Base-by-base conservation (phyloP, 805 yeast species). In the Saturnispora bothae region DNA sequence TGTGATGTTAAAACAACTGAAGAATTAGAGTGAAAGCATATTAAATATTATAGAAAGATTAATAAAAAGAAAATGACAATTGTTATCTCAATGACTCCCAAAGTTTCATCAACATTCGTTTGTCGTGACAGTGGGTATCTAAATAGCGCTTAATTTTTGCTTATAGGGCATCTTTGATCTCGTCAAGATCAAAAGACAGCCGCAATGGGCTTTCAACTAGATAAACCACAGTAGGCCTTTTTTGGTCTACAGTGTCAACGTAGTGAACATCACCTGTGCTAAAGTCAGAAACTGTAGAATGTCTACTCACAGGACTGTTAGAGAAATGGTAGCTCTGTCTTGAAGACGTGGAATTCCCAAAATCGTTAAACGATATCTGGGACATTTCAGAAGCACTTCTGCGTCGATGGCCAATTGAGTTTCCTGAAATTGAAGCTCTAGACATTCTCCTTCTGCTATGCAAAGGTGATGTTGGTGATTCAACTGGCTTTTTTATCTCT, bases 391-490 rank as follows among this genome's bases (percentile, higher is more conserved):
- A 36, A 19, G 17, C n/a, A 15, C 31, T 23, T n/a, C 10, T 22
- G 9, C 39, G 22, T 4, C 39, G 32, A n/a, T 36, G 39, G 4
- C 39, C 39, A 12, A 36, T 30, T 12, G 10, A 29, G 22, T 30
- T 30, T 1, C 39, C 39, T 16, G n/a, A 18, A 6, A 36, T 30
- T 12, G 39, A 30, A 4, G 30, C 28, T 17, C 39, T 36, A n/a
- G 39, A 36, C 10, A n/a, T 16, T n/a, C 39, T 30, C 28, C 34
- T 36, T 6, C 21, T 20, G n/a, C n/a, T n/a, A n/a, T n/a, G n/a
- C n/a, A n/a, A n/a, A n/a, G n/a, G n/a, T n/a, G n/a, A n/a, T n/a
- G n/a, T n/a, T n/a, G n/a, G n/a, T n/a, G n/a, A 16, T 16, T 18
- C 15, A 10, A 22, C 21, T 13, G 25, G 5, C 6, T 19, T 13